Conservation (phyloP, 2,329 filamentous ascomycete genomes). For the Fusarium keratoplasticum region DNA sequence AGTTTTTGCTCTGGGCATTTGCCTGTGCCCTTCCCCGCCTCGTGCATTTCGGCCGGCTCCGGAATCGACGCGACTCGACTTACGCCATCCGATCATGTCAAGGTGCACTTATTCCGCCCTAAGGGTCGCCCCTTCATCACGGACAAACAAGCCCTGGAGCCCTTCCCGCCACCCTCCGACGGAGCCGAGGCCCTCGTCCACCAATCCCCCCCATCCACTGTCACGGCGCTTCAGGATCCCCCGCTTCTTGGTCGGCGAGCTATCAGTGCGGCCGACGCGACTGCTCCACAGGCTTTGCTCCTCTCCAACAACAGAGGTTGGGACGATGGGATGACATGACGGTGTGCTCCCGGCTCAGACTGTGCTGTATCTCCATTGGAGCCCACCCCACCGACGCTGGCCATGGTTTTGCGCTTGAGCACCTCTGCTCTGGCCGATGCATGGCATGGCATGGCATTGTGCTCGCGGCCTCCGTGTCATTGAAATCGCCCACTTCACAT, state of each 20-base stretch:
- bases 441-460: background rate
- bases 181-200: slow-evolving; percentile 43
- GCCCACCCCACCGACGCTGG: slow-evolving; percentile 31
- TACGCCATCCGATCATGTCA: slow-evolving; percentile 42
- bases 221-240: slow-evolving; percentile 31
- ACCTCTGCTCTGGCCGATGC: slow-evolving; percentile 10
- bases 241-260: slow-evolving; percentile 35
- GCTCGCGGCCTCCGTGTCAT: slow-evolving; percentile 27
- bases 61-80: slow-evolving; percentile 32
- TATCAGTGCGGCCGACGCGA: slow-evolving; percentile 33
- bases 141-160: slow-evolving; percentile 41
- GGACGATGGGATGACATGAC: slow-evolving; percentile 34
- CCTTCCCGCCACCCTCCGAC: slow-evolving; percentile 46
- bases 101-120: slow-evolving; percentile 40
- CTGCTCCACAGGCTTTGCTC: slow-evolving; percentile 33
- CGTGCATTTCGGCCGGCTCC: slow-evolving; percentile 28
- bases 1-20: background rate
- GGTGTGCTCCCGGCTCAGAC: slow-evolving; percentile 22
- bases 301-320: slow-evolving; percentile 14
- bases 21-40: slow-evolving; percentile 11
- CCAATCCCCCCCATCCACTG: slow-evolving; percentile 34
- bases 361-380: slow-evolving; percentile 19
- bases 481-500: slow-evolving; percentile 30
- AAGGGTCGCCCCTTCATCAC: slow-evolving; percentile 41
- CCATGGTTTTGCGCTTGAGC: slow-evolving; percentile 38